Base-by-base conservation (phyloP, 139 green algal species). In the Auxenochlorella pyrenoidosa region DNA sequence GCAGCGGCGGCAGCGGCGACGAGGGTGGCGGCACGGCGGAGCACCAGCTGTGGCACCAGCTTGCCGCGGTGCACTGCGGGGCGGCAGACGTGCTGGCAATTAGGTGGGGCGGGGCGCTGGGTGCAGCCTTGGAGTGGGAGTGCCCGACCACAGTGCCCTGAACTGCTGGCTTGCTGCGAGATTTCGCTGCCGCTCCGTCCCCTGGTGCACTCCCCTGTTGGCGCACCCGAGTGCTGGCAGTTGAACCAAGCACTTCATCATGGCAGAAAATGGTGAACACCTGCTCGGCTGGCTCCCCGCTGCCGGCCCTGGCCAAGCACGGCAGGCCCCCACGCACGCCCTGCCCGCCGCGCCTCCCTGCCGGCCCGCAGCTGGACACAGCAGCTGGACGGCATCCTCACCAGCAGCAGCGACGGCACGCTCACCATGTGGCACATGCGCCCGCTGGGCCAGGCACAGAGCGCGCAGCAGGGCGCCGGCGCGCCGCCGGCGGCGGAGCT, bases 351-450 rank as follows among this genome's bases (percentile, higher is more conserved):
- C n/a, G n/a, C 32, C 36, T 30, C n/a, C 70, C 13, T 5, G 1
- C 28, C 6, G 5, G 1, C 34, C 1, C 43, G 75, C 79, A 84
- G 70, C 44, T 90, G 87, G 87, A 90, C 87, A 19, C 82, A 90
- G 75, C 87, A 90, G 75, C 43, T 90, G 51, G 87, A 90, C 68
- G 87, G 87, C 24, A 41, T 90, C 34, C 81, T 90, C 34, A 84
- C 77, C 59, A 87, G 78, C 63, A 73, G 65, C 77, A 60, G 36
- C 26, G 68, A 65, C 18, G 78, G 80, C 32, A 41, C 30, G 43
- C 58, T 90, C 16, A 71, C 51, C 2, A 90, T 90, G 87, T 90
- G 87, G 87, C 41, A 88, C 10, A 47, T 88, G 44, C 70, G 51
- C 32, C 84, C 66, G 43, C 47, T 88, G 77, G 10, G 13, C 19